phyloP scores from a whole-genome alignment of 768 basidiomycete species.

The Lentinula boryana region DNA sequence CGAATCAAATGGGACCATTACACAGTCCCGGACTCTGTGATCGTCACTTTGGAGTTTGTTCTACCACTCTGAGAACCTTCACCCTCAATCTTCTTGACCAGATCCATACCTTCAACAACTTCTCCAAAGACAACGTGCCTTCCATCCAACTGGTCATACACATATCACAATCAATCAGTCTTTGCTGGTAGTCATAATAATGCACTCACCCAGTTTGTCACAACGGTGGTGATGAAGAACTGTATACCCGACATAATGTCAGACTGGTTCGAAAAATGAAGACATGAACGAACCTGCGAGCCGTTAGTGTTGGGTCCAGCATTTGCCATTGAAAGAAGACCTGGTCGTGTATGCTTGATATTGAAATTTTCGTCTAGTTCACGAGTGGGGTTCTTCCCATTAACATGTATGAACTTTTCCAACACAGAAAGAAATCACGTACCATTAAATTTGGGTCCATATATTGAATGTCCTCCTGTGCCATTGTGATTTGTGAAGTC shows the following conservation, averaged over 20 bases:
- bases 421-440: slow-evolving; percentile 16
- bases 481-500: slow-evolving; percentile 72
- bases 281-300: slow-evolving; percentile 29
- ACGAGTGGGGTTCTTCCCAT: neutral
- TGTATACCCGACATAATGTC: slow-evolving; percentile 16
- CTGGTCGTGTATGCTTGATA: slow-evolving; percentile 65
- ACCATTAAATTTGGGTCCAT: slow-evolving; percentile 65
- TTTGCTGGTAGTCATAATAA: slow-evolving; percentile 59
- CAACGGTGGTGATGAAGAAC: slow-evolving; percentile 87
- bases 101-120: slow-evolving; percentile 59
- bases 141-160: slow-evolving; percentile 49
- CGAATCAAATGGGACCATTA: slow-evolving; percentile 10
- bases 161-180: slow-evolving; percentile 20
- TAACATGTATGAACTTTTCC: slow-evolving; percentile 14
- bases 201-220: slow-evolving; percentile 40
- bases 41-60: slow-evolving; percentile 40
- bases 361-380: slow-evolving; percentile 77
- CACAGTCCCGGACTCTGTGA: slow-evolving; percentile 49
- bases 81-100: slow-evolving; percentile 40
- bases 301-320: slow-evolving; percentile 81
- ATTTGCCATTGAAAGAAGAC: slow-evolving; percentile 77
- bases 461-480: slow-evolving; percentile 79
- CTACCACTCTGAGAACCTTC: slow-evolving; percentile 32
- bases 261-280: too few species aligned
- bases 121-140: slow-evolving; percentile 86